Percentiles rank a stretch among this genome's conserved stretches.
These are phyloP conservation scores for Eremochloa ophiuroides DNA, from an alignment of 176 grass and related monocot species.

Conservation along the genomic window DNA sequence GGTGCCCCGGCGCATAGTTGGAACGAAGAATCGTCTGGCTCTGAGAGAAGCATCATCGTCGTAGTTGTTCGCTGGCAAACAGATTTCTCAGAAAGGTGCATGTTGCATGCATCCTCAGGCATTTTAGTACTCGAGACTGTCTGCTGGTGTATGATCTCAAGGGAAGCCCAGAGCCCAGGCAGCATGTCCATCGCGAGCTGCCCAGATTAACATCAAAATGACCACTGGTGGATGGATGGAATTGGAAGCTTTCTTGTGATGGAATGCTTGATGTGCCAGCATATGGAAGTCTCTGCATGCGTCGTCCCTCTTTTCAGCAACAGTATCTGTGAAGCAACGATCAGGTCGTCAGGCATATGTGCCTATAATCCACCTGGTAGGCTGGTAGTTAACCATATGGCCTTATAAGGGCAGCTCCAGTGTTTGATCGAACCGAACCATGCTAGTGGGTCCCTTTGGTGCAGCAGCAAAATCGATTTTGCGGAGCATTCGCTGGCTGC, in stretches of 20 bases:
- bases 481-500: no score
- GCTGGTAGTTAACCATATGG: not conserved
- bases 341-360: not conserved
- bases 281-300: not conserved
- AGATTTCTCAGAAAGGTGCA: not conserved
- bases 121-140: not conserved
- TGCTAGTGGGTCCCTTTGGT: no score
- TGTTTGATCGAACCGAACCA: no score
- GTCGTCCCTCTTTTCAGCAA: not conserved
- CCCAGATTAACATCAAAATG: not conserved
- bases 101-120: not conserved
- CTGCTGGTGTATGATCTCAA: not conserved
- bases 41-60: not conserved
- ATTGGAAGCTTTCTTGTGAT: not conserved
- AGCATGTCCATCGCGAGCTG: not conserved
- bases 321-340: not conserved
- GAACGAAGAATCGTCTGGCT: conserved; percentile 10
- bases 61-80: not conserved
- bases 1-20: not conserved
- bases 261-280: not conserved
- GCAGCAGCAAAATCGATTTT: no score
- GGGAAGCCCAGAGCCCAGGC: not conserved
- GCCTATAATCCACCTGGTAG: not conserved
- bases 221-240: not conserved
- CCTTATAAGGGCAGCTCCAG: no score